These are phyloP conservation scores for Lachnellula hyalina DNA, from an alignment of 2,329 filamentous ascomycete species.

Conservation along the genomic window DNA sequence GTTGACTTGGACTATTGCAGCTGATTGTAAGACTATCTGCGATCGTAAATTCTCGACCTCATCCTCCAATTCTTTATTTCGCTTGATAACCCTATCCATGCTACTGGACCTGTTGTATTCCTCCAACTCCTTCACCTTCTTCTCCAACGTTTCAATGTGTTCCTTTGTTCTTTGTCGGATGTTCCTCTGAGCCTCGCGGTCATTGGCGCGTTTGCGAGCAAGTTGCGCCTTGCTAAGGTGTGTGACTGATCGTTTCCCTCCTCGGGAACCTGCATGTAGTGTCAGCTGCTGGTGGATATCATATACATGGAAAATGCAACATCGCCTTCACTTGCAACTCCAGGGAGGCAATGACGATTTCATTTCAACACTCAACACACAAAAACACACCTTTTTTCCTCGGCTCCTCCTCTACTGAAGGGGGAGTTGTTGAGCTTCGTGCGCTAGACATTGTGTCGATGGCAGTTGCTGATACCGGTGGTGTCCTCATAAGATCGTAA, in stretches of 20 bases:
- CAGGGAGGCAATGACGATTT: too few relatives aligned
- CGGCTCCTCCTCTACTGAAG: constrained; percentile 11
- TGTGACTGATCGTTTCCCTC: constrained; percentile 71
- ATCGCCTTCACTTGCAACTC: neutral
- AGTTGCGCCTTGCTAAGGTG: constrained; percentile 85
- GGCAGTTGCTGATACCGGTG: constrained; percentile 2
- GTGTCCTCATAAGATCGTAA: constrained; percentile 2
- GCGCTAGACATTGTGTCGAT: constrained; percentile 11
- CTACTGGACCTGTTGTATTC: constrained; percentile 20
- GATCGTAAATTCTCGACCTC: constrained; percentile 26
- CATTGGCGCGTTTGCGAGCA: constrained; percentile 83
- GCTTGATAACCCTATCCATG: constrained; percentile 40
- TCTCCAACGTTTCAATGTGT: constrained; percentile 53
- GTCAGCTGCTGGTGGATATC: neutral
- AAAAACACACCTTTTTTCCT: constrained; percentile 14
- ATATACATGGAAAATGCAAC: neutral
- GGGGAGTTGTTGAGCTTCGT: constrained; percentile 12
- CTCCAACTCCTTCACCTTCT: constrained; percentile 29
- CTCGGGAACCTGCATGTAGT: constrained; percentile 20
- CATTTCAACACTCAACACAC: neutral
- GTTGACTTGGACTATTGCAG: neutral
- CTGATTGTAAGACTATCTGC: constrained; percentile 17
- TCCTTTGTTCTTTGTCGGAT: constrained; percentile 82
- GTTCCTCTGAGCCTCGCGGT: constrained; percentile 82
- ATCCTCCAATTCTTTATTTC: constrained; percentile 28